A percentile compares a stretch with the other conserved stretches of the same genome.
Conservation (phyloP, 2,329 filamentous ascomycete genomes). For the Botrytis paeoniae region DNA sequence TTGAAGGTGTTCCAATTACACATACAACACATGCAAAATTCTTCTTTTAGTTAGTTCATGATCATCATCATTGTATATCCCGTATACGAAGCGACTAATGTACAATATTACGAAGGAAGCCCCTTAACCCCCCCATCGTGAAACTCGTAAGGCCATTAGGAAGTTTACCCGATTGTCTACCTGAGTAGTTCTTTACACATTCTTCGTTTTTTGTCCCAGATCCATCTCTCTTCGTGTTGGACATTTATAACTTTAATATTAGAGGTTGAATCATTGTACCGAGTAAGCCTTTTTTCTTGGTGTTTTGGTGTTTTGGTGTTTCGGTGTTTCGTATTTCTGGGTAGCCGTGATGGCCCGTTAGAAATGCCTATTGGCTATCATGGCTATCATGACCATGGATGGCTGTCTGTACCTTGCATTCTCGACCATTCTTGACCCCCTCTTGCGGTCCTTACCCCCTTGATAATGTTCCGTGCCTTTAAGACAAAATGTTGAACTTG, state of each 20-base stretch:
- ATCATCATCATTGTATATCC: neutral
- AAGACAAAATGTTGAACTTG: neutral
- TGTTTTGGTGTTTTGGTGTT: too few relatives aligned
- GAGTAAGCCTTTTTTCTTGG: neutral
- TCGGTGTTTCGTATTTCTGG: neutral
- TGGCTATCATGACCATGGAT: neutral
- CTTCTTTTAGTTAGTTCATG: neutral
- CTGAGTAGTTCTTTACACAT: neutral
- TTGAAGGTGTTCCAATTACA: neutral
- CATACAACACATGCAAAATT: neutral
- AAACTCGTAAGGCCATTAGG: neutral
- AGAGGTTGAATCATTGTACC: neutral
- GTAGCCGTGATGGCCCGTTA: neutral
- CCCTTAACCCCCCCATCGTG: neutral
- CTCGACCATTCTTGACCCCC: conserved; percentile 8
- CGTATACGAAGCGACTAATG: neutral
- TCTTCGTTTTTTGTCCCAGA: neutral
- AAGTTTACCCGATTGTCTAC: neutral
- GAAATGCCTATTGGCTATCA: neutral
- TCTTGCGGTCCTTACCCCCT: too few relatives aligned
- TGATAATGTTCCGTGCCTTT: conserved; percentile 2
- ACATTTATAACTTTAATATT: too few relatives aligned
- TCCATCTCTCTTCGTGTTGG: too few relatives aligned
- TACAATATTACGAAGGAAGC: neutral
- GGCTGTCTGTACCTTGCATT: conserved; percentile 16